Base-by-base conservation (phyloP, 345 rosid species). In the Noccaea caerulescens region DNA sequence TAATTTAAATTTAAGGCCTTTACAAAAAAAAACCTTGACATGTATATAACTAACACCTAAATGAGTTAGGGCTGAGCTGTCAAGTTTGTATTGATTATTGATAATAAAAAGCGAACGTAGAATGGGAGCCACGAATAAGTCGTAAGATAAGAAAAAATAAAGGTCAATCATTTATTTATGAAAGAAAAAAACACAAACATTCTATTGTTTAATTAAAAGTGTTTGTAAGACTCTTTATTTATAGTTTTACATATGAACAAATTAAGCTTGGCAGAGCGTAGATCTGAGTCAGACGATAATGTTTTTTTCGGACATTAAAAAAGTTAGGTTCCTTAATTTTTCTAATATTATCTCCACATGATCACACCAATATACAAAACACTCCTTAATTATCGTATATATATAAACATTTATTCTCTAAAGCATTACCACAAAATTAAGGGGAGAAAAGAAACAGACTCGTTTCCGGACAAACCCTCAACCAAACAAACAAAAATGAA, bases 81-180 rank as follows among this genome's bases (percentile, higher is more conserved):
- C 73, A 78, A 37, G 25, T 73, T 77, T 47, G 63, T 69, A 80
- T 80, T 80, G 78, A 79, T 66, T 50, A 59, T 43, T 8, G 10
- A 57, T 58, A 54, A 54, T 50, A 72, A 71, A 80, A 42, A 51
- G 69, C 37, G 73, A 75, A 60, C 69, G 73, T 68, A 67, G 66
- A 80, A 81, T 87, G 87, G 85, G 43, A 60, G 71, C 83, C 87
- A 83, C 83, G 79, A 84, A 82, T 70, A 63, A 72, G 72, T 77
- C 56, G 42, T 69, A 67, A 52, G 80, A 69, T 72, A 68, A 59
- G 59, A n/a, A 60, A 69, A 76, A 63, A 49, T 39, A 56, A 69
- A 69, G 54, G 62, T 56, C 58, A 76, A 62, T 63, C 56, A 63
- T 9, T 27, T 73, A 58, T 60, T 72, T 60, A 34, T 52, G 7